phyloP scores from a whole-genome alignment of 2,329 filamentous ascomycete genomes.

The Zopfia rhizophila region DNA sequence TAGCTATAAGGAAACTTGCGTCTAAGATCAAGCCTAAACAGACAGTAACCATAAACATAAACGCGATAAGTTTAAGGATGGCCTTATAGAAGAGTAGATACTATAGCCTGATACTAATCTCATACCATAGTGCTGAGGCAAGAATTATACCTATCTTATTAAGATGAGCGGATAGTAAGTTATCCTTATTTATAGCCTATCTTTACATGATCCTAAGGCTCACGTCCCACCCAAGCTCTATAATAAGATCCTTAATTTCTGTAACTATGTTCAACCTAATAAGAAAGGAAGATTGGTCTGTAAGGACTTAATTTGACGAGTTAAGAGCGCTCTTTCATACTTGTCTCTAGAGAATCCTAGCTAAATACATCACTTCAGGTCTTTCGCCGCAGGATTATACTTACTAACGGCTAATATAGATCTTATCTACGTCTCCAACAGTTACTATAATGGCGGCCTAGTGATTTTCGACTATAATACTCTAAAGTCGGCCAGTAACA shows the following conservation, averaged over 20 bases:
- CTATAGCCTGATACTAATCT: too few relatives aligned
- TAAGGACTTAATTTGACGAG: conserved; percentile 74
- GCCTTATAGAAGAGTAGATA: too few relatives aligned
- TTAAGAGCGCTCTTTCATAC: conserved; percentile 71
- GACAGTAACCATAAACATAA: too few relatives aligned
- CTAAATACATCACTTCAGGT: conserved; percentile 89
- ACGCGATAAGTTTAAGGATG: too few relatives aligned
- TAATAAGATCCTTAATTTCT: conserved; percentile 90
- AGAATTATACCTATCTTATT: too few relatives aligned
- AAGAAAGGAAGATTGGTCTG: conserved; percentile 82
- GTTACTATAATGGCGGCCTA: conserved; percentile 64
- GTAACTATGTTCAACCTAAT: conserved; percentile 81
- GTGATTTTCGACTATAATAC: conserved; percentile 34
- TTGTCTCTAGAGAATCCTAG: conserved; percentile 38
- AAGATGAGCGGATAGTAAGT: too few relatives aligned
- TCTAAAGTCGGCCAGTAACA: conserved; percentile 62
- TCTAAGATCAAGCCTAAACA: conserved; percentile 23
- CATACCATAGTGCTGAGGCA: too few relatives aligned
- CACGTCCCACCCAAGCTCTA: conserved; percentile 75
- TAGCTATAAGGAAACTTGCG: too few relatives aligned
- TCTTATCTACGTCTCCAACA: conserved; percentile 79
- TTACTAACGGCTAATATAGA: conserved; percentile 91
- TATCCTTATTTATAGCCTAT: too few relatives aligned
- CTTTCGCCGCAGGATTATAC: conserved; percentile 84
- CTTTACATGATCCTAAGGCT: too few relatives aligned